Evolutionary conservation across 1,284 basidiomycete genomes (phyloP), one percentile per base, ranked within the genome.

Genomic region (Irpex rosettiformis): DNA sequence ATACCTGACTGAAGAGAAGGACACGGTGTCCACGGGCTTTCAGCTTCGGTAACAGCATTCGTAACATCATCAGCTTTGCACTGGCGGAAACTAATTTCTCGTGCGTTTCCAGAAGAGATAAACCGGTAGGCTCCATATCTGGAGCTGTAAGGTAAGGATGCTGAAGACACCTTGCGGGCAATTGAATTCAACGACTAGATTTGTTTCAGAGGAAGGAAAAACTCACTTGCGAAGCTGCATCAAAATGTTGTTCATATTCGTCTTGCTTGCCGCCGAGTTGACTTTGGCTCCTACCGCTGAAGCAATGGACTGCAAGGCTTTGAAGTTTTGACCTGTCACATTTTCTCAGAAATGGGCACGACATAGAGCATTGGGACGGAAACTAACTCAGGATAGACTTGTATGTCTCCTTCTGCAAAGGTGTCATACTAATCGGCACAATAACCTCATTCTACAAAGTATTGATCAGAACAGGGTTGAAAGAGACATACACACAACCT

Each of bases 1-100:
- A 67, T 73, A 96, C 97, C 79, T 99, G 97, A 73, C 94, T 97
- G 77, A 99, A 99, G 25, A 99, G 78, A 22, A 99, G 79, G n/a
- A 98, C 88, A 25, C 97, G 88, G 74, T 99, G 97, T 0, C 94
- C 95, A 45, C 89, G 85, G 55, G 86, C 85, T 69, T 93, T 94
- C 56, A 99, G 82, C 72, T 95, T 93, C 0, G 93, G 92, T 40
- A 99, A 79, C 52, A 98, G 75, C 52, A 78, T 73, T 72, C 90
- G 93, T 47, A 99, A 79, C 56, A 97, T 83, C 29, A 88, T 84
- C 54, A 99, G 78, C 75, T 98, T 98, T 30, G 89, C 86, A 64
- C 93, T 96, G 1, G 86, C 93, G 58, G 91, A 88, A 48, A 94
- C 86, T 40, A 98, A 75, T 63, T 89, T 89, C 60, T 87, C 84